Percentiles rank a stretch among this genome's conserved stretches.
Evolutionary conservation across 257 asterid genomes (phyloP).

Genomic region (Ehretia macrophylla): DNA sequence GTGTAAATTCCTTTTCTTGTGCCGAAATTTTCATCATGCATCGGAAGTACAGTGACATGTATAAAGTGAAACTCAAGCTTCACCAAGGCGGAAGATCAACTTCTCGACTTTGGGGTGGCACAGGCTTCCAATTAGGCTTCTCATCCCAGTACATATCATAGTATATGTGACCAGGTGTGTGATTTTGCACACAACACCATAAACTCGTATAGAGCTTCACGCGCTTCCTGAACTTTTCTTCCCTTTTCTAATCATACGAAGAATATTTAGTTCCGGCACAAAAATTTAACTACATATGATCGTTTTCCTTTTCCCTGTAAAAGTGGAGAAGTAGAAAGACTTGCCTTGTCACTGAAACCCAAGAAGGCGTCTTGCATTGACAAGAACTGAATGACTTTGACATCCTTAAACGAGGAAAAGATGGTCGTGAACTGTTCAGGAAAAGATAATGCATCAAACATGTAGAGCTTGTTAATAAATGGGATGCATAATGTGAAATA

Average conservation of each 20-base stretch:
- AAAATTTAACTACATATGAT: not conserved
- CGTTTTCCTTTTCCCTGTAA: not conserved
- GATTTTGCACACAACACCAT: constrained; percentile 86
- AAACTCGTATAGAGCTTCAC: constrained; percentile 73
- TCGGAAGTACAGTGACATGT: too few relatives aligned
- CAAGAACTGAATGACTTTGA: constrained; percentile 87
- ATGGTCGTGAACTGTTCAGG: constrained; percentile 59
- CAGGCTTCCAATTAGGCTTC: constrained; percentile 85
- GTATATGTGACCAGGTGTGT: constrained; percentile 77
- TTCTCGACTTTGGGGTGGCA: constrained; percentile 66
- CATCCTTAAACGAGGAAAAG: constrained; percentile 72
- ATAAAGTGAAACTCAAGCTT: too few relatives aligned
- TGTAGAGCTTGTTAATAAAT: not conserved
- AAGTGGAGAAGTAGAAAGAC: constrained; percentile 11
- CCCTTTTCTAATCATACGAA: constrained; percentile 46
- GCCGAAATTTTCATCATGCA: too few relatives aligned
- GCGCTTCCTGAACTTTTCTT: constrained; percentile 76
- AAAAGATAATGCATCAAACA: constrained; percentile 4
- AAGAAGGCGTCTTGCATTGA: constrained; percentile 83
- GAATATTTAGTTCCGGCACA: too few relatives aligned
- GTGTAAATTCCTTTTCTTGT: too few relatives aligned
- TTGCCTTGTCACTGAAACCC: constrained; percentile 88
- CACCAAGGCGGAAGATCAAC: constrained; percentile 88
- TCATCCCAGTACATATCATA: constrained; percentile 97
- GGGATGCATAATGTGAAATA: not conserved